Base-by-base conservation (phyloP, 306 rosid species). In the Hippophae tibetana region DNA sequence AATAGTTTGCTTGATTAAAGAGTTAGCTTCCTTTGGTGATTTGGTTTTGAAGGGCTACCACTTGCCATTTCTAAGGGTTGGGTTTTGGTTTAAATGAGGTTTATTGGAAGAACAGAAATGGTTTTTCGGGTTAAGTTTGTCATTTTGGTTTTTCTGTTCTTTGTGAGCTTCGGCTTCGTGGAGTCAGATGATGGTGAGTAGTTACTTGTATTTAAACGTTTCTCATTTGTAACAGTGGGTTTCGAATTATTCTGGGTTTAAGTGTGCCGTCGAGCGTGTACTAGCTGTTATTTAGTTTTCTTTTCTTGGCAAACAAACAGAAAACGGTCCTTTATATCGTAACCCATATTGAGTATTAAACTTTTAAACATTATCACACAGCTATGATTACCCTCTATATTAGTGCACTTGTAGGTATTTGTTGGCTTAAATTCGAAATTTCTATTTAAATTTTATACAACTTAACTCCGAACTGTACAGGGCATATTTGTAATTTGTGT, bases 161-260 rank as follows among this genome's bases (percentile, higher is more conserved):
- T 60, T 67, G 54, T 67, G 63, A 80, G 69, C 81, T 64, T 78
- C 54, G 74, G 61, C 49, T 63, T 73, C 5, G 95, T 69, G 69
- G 79, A 73, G 46, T 86, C 99, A 7, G 86, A 75, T 40, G 95
- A 88, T 55, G 97, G 99, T 93, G 79, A 86, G 97, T 67, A 6
- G 8, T 64, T 47, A 51, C 10, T 41, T 42, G 12, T 68, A 49
- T 56, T 47, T 47, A 31, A 46, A 57, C 46, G 55, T n/a, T 41
- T 62, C 9, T 31, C 38, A 31, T 4, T 31, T 31, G 38, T 31
- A 31, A 31, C 38, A 31, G 38, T 31, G 38, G 38, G 38, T 31
- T 31, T 31, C 38, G 5, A 31, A 31, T 31, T 31, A 31, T 31
- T 31, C 38, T 31, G 5, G 38, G 3, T 31, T 31, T 31, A 31